phyloP scores from a whole-genome alignment of 345 rosid species.

The Arabis hirsuta region DNA sequence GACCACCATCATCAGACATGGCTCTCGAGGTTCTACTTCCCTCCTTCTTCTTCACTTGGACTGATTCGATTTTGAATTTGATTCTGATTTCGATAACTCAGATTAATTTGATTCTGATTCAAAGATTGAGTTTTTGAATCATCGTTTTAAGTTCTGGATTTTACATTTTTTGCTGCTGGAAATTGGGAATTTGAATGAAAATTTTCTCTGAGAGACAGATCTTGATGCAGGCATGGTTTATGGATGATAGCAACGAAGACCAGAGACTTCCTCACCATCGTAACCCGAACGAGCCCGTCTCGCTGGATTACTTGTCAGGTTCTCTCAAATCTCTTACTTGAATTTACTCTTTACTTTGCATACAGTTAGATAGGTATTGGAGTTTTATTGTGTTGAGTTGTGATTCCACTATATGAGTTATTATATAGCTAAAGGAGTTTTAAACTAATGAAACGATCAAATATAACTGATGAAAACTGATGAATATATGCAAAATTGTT shows the following conservation, averaged over 20 bases:
- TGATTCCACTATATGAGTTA: background rate
- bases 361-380: background rate
- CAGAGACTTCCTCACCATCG: conserved; percentile 48
- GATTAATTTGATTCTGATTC: no score
- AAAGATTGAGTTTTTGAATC: background rate
- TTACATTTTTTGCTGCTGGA: background rate
- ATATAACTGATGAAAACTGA: background rate
- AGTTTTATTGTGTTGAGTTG: no score
- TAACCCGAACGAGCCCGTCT: conserved; percentile 36
- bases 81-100: no score
- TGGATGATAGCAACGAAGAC: conserved; percentile 45
- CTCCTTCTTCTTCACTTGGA: background rate
- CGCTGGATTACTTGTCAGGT: conserved; percentile 42
- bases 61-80: background rate
- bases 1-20: conserved; percentile 32
- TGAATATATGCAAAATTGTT: background rate
- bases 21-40: conserved; percentile 26
- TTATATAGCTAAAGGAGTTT: background rate
- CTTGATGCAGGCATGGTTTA: conserved; percentile 46
- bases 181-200: background rate
- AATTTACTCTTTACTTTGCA: conserved; percentile 1
- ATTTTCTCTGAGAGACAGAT: background rate
- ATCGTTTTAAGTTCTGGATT: background rate
- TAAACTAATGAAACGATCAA: background rate
- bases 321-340: background rate